phyloP scores from a whole-genome alignment of 2,329 filamentous ascomycete genomes.

The Curvularia verruculosa region DNA sequence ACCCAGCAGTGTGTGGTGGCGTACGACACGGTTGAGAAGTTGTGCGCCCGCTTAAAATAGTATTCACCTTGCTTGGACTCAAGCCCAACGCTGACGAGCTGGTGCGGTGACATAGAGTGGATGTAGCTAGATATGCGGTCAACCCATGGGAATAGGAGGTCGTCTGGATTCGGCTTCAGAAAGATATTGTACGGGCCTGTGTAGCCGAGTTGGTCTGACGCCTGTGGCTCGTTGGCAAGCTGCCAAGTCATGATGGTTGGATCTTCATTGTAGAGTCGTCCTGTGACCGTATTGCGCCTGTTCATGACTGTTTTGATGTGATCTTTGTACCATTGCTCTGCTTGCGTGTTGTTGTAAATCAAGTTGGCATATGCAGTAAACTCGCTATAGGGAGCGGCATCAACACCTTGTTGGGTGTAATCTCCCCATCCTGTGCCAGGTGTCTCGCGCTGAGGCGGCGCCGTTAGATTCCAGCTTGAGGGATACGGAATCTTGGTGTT shows the following conservation, averaged over 20 bases:
- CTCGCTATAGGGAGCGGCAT: constrained; percentile 41
- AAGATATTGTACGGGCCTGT: constrained; percentile 37
- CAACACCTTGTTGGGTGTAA: constrained; percentile 44
- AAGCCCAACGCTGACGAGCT: constrained; percentile 49
- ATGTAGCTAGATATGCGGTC: constrained; percentile 47
- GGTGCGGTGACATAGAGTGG: constrained; percentile 44
- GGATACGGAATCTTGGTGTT: constrained; percentile 47
- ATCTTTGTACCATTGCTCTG: constrained; percentile 47
- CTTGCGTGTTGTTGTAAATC: constrained; percentile 45
- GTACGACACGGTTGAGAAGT: constrained; percentile 47
- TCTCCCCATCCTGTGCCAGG: constrained; percentile 50
- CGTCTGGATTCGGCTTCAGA: constrained; percentile 36
- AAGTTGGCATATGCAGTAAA: constrained; percentile 42
- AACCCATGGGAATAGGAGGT: constrained; percentile 48
- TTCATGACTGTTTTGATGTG: constrained; percentile 47
- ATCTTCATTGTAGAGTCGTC: constrained; percentile 46
- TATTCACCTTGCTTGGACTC: constrained; percentile 51
- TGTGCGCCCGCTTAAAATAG: constrained; percentile 49
- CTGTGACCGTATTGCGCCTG: constrained; percentile 48
- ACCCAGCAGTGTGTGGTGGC: constrained; percentile 51
- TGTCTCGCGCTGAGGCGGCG: constrained; percentile 41
- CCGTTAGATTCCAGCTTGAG: constrained; percentile 48
- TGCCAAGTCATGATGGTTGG: constrained; percentile 52
- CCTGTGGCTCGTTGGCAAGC: constrained; percentile 50
- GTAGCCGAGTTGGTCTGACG: constrained; percentile 32